A percentile compares a stretch with the other conserved stretches of the same genome.
Conservation (phyloP, 192 early-diverging fungal genomes). For the Coemansia sp. region DNA sequence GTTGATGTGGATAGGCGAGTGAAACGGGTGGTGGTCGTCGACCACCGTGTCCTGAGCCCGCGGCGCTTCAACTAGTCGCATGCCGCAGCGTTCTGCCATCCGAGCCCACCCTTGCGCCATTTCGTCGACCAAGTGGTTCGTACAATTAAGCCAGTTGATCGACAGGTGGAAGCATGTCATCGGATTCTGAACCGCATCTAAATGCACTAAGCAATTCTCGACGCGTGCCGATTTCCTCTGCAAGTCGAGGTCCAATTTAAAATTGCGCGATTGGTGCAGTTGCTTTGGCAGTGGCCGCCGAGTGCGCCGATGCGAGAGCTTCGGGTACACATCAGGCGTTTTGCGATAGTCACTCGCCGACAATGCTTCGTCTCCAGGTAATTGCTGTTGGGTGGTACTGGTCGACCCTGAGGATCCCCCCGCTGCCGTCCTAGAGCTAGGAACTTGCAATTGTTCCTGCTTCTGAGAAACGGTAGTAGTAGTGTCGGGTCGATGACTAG, state of each 20-base stretch:
- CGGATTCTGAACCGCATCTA: slow-evolving; percentile 89
- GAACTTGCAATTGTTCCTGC: background rate
- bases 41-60: slow-evolving; percentile 48
- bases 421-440: background rate
- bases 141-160: slow-evolving; percentile 95
- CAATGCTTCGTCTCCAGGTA: background rate
- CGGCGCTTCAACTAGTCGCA: slow-evolving; percentile 90
- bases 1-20: slow-evolving; percentile 70
- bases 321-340: slow-evolving; percentile 35
- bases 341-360: slow-evolving; percentile 5
- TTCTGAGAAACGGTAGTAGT: background rate
- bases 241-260: slow-evolving; percentile 83
- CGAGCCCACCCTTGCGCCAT: slow-evolving; percentile 78
- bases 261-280: slow-evolving; percentile 68
- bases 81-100: slow-evolving; percentile 82
- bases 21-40: slow-evolving; percentile 89
- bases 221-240: slow-evolving; percentile 72
- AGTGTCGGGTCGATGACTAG: background rate
- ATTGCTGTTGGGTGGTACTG: slow-evolving; percentile 1
- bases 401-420: background rate
- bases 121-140: slow-evolving; percentile 85
- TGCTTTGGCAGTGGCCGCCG: slow-evolving; percentile 49
- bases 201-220: slow-evolving; percentile 86
- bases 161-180: slow-evolving; percentile 91
- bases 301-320: slow-evolving; percentile 11